Conservation (phyloP, 1,284 basidiomycete genomes). For the Rhizoctonia solani region DNA sequence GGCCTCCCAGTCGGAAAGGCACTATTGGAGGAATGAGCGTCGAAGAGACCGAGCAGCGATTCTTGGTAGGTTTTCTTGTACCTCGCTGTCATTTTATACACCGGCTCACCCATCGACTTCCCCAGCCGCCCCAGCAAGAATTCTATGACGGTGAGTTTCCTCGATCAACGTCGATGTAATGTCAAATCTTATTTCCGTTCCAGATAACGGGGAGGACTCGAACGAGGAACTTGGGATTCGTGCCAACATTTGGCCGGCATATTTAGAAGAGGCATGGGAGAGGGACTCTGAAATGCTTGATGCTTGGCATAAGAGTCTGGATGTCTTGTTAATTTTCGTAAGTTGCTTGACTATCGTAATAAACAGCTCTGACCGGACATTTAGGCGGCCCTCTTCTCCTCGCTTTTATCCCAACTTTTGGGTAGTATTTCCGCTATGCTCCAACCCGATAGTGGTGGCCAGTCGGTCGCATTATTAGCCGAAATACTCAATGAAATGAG, state of each 20-base stretch:
- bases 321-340: slow-evolving; percentile 34
- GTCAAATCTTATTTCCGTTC: background rate
- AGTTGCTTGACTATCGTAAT: background rate
- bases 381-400: slow-evolving; percentile 31
- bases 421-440: slow-evolving; percentile 24
- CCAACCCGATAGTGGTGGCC: slow-evolving; percentile 15
- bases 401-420: slow-evolving; percentile 20
- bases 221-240: slow-evolving; percentile 32
- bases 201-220: slow-evolving; percentile 28
- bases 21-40: slow-evolving; percentile 29
- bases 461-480: slow-evolving; percentile 15
- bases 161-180: background rate
- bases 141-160: slow-evolving; percentile 14
- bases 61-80: background rate
- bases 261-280: slow-evolving; percentile 28
- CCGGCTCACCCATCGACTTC: background rate
- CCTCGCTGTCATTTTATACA: background rate
- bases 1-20: slow-evolving; percentile 20
- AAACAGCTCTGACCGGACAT: background rate
- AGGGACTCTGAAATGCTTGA: slow-evolving; percentile 34
- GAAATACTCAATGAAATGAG: slow-evolving; percentile 12
- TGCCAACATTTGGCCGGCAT: slow-evolving; percentile 32
- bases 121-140: slow-evolving; percentile 17
- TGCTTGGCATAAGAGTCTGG: slow-evolving; percentile 29
- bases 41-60: slow-evolving; percentile 28